Evolutionary conservation across 2,329 filamentous ascomycete genomes (phyloP), one percentile per base, ranked within the genome.

Genomic region (Colletotrichum limetticola): DNA sequence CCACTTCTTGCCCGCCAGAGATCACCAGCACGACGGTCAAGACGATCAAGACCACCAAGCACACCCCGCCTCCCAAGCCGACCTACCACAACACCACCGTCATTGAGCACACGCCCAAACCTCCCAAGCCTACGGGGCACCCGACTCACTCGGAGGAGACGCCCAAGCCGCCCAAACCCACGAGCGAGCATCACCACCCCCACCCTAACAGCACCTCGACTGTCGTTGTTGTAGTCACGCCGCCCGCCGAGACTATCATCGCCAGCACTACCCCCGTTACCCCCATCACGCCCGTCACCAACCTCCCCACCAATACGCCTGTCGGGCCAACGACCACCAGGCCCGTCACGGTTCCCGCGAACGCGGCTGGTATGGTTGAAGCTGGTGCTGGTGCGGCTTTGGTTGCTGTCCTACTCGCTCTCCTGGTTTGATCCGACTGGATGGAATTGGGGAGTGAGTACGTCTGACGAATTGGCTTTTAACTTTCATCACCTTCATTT

Each of bases 351-450:
- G 76, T 84, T n/a, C 79, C 81, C 26, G 81, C 81, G 49, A 84
- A 80, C 52, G 85, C 79, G 26, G 84, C 82, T 59, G 80, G 78
- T 70, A 83, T 81, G 76, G 73, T 79, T 42, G 79, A 78, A 49
- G 76, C 81, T 32, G 81, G 81, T 65, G 64, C 83, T 28, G 83
- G 82, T 30, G 82, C 82, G 67, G 77, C 85, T 55, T 76, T 83
- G 59, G 68, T 84, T 37, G 85, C 80, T 55, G 85, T 82, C 70
- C 71, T 84, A 49, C 83, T 80, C 62, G 83, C 81, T 26, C 66
- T 86, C 3, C 56, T 74, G 30, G 19, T 72, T 32, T 75, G 63
- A 63, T 61, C 37, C 26, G 42, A 42, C 26, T 19, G 28, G 19
- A 5, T 35, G 14, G 28, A 19, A 35, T 11, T 5, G 28, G 11